A percentile compares a stretch with the other conserved stretches of the same genome.
These are phyloP conservation scores for Pisolithus thermaeus DNA, from an alignment of 1,284 basidiomycete genomes.

Conservation along the genomic window DNA sequence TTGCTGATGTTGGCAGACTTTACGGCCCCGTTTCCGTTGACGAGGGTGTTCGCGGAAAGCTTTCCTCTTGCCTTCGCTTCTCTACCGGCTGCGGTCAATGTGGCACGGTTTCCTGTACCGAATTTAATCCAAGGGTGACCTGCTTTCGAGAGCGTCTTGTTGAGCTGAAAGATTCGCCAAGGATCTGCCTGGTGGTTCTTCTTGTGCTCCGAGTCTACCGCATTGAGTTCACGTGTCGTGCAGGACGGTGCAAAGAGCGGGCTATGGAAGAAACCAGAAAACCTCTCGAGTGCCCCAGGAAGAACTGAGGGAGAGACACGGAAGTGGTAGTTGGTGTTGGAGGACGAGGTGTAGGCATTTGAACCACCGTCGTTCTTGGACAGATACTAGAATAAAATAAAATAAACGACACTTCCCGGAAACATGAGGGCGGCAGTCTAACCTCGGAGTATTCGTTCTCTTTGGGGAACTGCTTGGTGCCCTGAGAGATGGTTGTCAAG, in stretches of 20 bases:
- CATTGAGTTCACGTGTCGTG: slow-evolving; percentile 91
- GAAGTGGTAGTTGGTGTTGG: slow-evolving; percentile 95
- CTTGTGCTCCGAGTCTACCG: slow-evolving; percentile 97
- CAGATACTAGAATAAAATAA: slow-evolving; percentile 55
- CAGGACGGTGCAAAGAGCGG: slow-evolving; percentile 90
- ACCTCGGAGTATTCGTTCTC: slow-evolving; percentile 93
- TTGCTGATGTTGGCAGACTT: slow-evolving; percentile 28
- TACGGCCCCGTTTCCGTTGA: slow-evolving; percentile 3
- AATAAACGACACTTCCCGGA: not conserved
- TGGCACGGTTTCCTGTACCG: slow-evolving; percentile 86
- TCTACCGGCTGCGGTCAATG: slow-evolving; percentile 68
- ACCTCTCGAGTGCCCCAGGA: slow-evolving; percentile 81
- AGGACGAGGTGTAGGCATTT: slow-evolving; percentile 93
- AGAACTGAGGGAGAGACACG: slow-evolving; percentile 86
- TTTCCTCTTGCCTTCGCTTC: slow-evolving; percentile 46
- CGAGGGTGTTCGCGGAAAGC: slow-evolving; percentile 17
- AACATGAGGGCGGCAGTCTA: slow-evolving; percentile 5
- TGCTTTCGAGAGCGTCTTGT: slow-evolving; percentile 79
- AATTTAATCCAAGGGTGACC: slow-evolving; percentile 93
- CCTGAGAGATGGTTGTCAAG: slow-evolving; percentile 38
- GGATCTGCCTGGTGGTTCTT: slow-evolving; percentile 95
- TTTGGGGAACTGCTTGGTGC: slow-evolving; percentile 75
- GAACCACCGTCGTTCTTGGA: slow-evolving; percentile 88
- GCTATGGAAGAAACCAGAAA: slow-evolving; percentile 91
- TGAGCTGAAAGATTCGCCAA: slow-evolving; percentile 97